Evolutionary conservation across 2,329 filamentous ascomycete species (phyloP).

Genomic region (Myotisia sp.): DNA sequence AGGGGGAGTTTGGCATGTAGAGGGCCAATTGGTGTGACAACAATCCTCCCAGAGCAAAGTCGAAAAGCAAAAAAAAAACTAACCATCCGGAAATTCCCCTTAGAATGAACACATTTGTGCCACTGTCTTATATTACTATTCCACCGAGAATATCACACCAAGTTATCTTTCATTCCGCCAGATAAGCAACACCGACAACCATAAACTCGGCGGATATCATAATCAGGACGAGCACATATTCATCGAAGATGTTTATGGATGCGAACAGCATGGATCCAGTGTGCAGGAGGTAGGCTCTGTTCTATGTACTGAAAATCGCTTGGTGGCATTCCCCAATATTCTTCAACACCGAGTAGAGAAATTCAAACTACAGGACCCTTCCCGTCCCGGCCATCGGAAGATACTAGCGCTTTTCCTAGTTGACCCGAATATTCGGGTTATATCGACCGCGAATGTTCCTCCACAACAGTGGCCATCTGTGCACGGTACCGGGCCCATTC

Average conservation of each 20-base stretch:
- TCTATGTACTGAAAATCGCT: slow-evolving; percentile 11
- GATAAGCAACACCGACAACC: slow-evolving; percentile 17
- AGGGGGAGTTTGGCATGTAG: slow-evolving; percentile 32
- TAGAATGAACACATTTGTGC: slow-evolving; percentile 51
- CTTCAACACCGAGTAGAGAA: slow-evolving; percentile 11
- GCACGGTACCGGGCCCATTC: slow-evolving; percentile 4
- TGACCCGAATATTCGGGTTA: slow-evolving; percentile 11
- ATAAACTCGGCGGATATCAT: slow-evolving; percentile 19
- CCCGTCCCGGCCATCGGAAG: slow-evolving; percentile 12
- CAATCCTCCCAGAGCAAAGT: background rate
- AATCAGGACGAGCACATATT: slow-evolving; percentile 13
- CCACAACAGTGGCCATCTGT: slow-evolving; percentile 5
- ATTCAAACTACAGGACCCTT: slow-evolving; percentile 9
- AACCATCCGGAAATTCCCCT: background rate
- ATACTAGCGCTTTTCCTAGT: slow-evolving; percentile 13
- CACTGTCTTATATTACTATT: slow-evolving; percentile 49
- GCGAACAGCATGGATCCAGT: background rate
- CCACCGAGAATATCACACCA: slow-evolving; percentile 45
- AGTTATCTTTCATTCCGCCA: slow-evolving; percentile 40
- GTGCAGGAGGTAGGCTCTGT: slow-evolving; percentile 12
- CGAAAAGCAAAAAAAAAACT: too few relatives aligned
- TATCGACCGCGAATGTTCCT: slow-evolving; percentile 11
- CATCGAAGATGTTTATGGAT: slow-evolving; percentile 9
- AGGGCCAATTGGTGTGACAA: slow-evolving; percentile 31
- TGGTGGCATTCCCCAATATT: slow-evolving; percentile 14